Percentiles rank a stretch among this genome's conserved stretches.
These are phyloP conservation scores for Linnemannia schmuckeri DNA, from an alignment of 192 early-diverging fungal species.

Conservation along the genomic window DNA sequence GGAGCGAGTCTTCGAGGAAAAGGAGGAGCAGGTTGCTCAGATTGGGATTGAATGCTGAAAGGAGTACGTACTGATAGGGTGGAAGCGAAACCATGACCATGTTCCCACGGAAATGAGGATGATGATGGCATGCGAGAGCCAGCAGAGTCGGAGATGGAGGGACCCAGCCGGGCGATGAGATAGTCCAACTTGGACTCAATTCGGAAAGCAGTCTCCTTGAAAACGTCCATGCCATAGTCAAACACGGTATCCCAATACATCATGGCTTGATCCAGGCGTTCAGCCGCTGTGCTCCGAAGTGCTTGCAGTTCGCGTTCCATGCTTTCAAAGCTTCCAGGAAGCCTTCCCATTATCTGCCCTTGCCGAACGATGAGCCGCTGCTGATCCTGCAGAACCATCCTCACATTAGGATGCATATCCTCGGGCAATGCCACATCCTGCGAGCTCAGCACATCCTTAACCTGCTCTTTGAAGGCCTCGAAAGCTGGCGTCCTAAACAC, in stretches of 20 bases:
- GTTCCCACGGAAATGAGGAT: no score
- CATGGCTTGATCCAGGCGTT: slow-evolving; percentile 8
- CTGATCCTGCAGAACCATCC: neutral
- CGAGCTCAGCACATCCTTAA: neutral
- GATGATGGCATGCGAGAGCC: neutral
- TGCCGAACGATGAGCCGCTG: neutral
- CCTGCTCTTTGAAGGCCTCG: neutral
- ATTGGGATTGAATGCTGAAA: neutral
- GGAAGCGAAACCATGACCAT: neutral
- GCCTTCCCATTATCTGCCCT: neutral
- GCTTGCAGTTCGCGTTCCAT: neutral
- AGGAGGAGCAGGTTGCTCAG: neutral
- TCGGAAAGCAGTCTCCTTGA: neutral
- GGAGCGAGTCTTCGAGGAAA: neutral
- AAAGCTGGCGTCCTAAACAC: slow-evolving; percentile 1
- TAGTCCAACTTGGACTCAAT: neutral
- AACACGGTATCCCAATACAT: neutral
- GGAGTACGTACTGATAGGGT: neutral
- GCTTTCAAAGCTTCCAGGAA: neutral
- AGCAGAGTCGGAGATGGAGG: neutral
- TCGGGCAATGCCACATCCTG: neutral
- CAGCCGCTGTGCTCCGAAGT: neutral
- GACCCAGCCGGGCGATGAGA: neutral
- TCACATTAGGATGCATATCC: slow-evolving; percentile 1
- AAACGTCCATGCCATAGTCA: neutral